Evolutionary conservation across 345 rosid genomes (phyloP).

Genomic region (Kandelia obovata): DNA sequence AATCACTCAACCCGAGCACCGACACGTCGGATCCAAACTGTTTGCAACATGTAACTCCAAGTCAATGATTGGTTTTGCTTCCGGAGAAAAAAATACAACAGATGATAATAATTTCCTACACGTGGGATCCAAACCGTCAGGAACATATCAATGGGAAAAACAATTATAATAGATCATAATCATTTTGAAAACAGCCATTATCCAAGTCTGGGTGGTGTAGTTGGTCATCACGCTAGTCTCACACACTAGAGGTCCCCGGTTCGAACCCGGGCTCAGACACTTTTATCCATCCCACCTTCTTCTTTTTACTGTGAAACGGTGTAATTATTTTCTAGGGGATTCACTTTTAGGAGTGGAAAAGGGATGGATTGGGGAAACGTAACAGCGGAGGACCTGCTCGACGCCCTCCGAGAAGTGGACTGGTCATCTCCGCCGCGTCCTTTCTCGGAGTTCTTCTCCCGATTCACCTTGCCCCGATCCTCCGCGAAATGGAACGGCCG

Average conservation of each 20-base stretch:
- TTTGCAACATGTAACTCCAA: too few relatives aligned
- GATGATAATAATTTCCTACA: too few relatives aligned
- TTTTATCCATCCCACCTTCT: not conserved
- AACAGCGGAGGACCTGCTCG: constrained; percentile 83
- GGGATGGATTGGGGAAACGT: constrained; percentile 99
- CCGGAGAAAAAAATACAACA: too few relatives aligned
- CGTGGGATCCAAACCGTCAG: too few relatives aligned
- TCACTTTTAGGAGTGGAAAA: not conserved
- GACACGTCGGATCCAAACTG: too few relatives aligned
- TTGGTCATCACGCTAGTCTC: constrained; percentile 67
- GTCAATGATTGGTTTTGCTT: too few relatives aligned
- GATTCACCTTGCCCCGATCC: constrained; percentile 84
- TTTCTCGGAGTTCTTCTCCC: constrained; percentile 76
- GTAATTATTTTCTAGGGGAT: not conserved
- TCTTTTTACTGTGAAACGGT: not conserved
- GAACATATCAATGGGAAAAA: too few relatives aligned
- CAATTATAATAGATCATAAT: too few relatives aligned
- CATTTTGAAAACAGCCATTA: too few relatives aligned
- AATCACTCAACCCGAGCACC: too few relatives aligned
- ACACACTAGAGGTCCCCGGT: constrained; percentile 61
- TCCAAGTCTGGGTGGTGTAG: constrained; percentile 51
- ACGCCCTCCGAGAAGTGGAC: constrained; percentile 98
- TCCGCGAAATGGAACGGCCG: constrained; percentile 90
- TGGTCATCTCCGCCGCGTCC: constrained; percentile 99
- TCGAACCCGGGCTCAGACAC: constrained; percentile 37